These are phyloP conservation scores for Dryadomyces quercivorus DNA, from an alignment of 2,329 filamentous ascomycete genomes.

Conservation along the genomic window DNA sequence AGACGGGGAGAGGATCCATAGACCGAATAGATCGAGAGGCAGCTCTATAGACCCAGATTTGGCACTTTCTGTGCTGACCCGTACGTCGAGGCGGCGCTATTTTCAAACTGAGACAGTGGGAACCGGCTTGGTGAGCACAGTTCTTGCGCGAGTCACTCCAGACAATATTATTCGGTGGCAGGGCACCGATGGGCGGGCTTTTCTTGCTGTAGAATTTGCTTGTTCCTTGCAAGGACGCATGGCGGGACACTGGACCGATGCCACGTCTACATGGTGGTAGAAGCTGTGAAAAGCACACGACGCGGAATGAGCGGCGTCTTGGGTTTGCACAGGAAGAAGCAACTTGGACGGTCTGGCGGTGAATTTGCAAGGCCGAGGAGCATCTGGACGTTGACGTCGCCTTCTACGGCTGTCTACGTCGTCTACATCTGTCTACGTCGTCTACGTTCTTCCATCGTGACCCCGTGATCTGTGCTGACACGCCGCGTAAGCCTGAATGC, in stretches of 20 bases:
- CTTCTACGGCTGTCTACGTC: too few relatives aligned
- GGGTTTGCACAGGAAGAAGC: background rate
- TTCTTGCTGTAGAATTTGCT: too few relatives aligned
- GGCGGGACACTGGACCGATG: too few relatives aligned
- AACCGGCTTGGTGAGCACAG: background rate
- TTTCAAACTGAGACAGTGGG: background rate
- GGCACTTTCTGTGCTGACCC: background rate
- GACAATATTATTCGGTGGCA: background rate
- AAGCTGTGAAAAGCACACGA: background rate
- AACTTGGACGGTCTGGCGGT: background rate
- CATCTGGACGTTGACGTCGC: too few relatives aligned
- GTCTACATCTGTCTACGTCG: too few relatives aligned
- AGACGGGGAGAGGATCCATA: too few relatives aligned
- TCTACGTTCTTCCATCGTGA: too few relatives aligned
- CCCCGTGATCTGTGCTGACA: background rate
- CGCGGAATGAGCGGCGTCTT: background rate
- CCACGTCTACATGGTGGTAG: background rate
- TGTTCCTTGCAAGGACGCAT: too few relatives aligned
- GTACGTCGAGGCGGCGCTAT: background rate
- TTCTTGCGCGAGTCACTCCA: background rate
- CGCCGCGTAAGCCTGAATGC: background rate
- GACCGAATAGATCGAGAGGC: background rate
- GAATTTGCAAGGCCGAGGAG: background rate
- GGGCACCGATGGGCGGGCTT: too few relatives aligned
- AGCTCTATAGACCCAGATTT: background rate